Evolutionary conservation across 2,329 filamentous ascomycete genomes (phyloP), one percentile per base, ranked within the genome.

Genomic region (Periconia sp.): DNA sequence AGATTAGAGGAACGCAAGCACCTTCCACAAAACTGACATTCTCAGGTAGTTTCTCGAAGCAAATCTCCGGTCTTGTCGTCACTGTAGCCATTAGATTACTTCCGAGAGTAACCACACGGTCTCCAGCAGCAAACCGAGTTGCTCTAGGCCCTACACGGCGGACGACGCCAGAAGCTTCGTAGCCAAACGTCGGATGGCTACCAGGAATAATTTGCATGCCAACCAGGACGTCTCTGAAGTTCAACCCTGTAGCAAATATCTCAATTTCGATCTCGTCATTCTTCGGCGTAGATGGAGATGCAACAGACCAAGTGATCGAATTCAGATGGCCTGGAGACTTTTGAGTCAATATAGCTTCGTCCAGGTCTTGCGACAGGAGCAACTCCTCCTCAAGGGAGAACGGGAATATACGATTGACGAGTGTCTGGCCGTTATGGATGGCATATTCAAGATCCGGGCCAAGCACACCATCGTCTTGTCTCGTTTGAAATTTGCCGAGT

Each of bases 381-480:
- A 44, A 18, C 7, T 44, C n/a, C 14, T 18, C 18, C 3, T 11
- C 14, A 19, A 44, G 41, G 10, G 18, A 15, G 33, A 45, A 37
- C 14, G 53, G 59, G 37, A 61, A 60, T 51, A 57, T 64, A 45
- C 69, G 57, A 6, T 56, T 50, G 35, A 71, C 53, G n/a, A 66
- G 49, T 9, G 70, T 41, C 11, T 41, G 42, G 3, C 60, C 60
- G 35, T 70, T 42, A 14, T 49, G 8, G 15, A 70, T 20, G 1
- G 53, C 57, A 55, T 66, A 73, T 50, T 75, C 72, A 18, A 45
- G 58, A n/a, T 70, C 66, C 9, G 63, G 65, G 18, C 54, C 51
- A 14, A 59, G 30, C 18, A 43, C 41, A 0, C 42, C 53, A 27
- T 52, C 50, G 3, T 42, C 31, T 5, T 44, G 9, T 3, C 52